Conservation (phyloP, 768 basidiomycete species). For the Leucogyrophana mollusca region DNA sequence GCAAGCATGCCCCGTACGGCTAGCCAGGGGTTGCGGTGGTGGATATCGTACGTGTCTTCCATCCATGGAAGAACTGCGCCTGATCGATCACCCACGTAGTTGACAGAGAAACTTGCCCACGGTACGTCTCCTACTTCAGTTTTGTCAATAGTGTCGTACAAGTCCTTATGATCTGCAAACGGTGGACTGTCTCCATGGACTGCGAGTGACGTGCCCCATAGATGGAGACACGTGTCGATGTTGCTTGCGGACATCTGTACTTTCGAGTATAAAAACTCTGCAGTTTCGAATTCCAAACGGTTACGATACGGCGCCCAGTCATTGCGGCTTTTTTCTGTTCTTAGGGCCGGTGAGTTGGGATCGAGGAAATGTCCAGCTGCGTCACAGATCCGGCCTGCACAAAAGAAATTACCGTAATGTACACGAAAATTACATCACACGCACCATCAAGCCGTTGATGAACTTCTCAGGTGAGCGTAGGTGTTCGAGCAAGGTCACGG, state of each 20-base stretch:
- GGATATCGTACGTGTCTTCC: conserved; percentile 18
- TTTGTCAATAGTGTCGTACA: conserved; percentile 33
- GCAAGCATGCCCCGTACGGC: conserved; percentile 17
- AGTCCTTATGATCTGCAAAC: conserved; percentile 16
- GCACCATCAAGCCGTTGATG: too few species aligned
- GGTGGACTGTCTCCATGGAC: background rate
- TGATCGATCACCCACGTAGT: conserved; percentile 17
- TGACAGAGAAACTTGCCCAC: conserved; percentile 33
- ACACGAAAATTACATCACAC: too few species aligned
- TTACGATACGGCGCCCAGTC: conserved; percentile 19
- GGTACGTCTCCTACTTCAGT: conserved; percentile 34
- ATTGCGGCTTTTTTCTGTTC: too few species aligned
- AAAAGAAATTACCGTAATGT: too few species aligned
- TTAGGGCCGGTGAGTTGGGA: too few species aligned
- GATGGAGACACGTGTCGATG: conserved; percentile 14
- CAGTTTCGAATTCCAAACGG: conserved; percentile 15
- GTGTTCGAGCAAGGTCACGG: too few species aligned
- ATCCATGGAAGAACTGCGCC: conserved; percentile 19
- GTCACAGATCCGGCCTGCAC: too few species aligned
- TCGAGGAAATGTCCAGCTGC: too few species aligned
- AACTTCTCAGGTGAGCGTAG: too few species aligned
- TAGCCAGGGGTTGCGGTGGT: conserved; percentile 11
- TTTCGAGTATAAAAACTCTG: conserved; percentile 12
- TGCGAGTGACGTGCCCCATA: conserved; percentile 7
- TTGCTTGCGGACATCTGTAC: conserved; percentile 16